Conservation (phyloP, 495 filamentous ascomycete species). For the Penicillium desertorum region DNA sequence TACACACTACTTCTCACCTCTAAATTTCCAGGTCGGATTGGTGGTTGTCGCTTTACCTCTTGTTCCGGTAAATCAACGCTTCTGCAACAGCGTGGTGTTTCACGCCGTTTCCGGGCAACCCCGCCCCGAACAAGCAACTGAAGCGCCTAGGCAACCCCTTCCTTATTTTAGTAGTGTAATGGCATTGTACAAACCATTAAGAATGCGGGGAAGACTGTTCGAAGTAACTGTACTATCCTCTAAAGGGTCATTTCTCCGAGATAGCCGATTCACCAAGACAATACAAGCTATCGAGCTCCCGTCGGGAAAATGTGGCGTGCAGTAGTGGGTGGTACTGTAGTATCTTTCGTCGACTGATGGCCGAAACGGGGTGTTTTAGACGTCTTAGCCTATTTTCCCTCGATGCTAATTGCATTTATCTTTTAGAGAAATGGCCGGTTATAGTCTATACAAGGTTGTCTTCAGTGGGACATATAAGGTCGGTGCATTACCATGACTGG, state of each 20-base stretch:
- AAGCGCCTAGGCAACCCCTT: background rate
- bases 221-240: background rate
- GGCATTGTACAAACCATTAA: background rate
- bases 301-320: background rate
- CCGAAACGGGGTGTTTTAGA: background rate
- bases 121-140: background rate
- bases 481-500: background rate
- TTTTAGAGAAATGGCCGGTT: too few relatives aligned
- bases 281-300: background rate
- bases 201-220: background rate
- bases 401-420: too few relatives aligned
- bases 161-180: background rate
- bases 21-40: background rate
- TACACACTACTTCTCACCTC: background rate
- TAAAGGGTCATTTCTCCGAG: background rate
- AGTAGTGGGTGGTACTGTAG: background rate
- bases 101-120: background rate
- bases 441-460: background rate
- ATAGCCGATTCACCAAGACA: background rate
- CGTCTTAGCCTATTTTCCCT: background rate
- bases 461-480: background rate
- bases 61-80: background rate
- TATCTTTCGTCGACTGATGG: background rate
- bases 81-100: background rate
- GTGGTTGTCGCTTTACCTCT: background rate